Percentiles rank a stretch among this genome's conserved stretches.
phyloP scores from a whole-genome alignment of 2,329 filamentous ascomycete genomes.

The Parafenestella ontariensis region DNA sequence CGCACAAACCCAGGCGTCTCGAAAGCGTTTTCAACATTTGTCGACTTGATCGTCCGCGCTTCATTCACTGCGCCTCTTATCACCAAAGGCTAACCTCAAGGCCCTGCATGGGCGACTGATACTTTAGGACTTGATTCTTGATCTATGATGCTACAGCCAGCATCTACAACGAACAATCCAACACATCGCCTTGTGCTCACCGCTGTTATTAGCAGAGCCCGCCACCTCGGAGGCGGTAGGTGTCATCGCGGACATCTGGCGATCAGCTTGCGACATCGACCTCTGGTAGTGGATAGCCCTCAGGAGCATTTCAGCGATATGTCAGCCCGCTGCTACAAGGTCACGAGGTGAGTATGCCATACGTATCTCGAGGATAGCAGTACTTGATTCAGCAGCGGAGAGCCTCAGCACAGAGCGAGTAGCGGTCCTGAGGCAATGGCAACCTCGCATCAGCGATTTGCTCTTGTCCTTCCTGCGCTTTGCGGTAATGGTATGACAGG shows the following conservation, averaged over 20 bases:
- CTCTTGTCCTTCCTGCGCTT: neutral
- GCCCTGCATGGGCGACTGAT: conserved; percentile 34
- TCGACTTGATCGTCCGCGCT: conserved; percentile 12
- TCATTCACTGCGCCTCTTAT: conserved; percentile 3
- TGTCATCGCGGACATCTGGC: conserved; percentile 3
- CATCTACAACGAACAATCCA: conserved; percentile 26
- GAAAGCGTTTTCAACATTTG: conserved; percentile 2
- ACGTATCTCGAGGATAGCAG: neutral
- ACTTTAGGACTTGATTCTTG: conserved; percentile 39
- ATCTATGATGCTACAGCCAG: conserved; percentile 29
- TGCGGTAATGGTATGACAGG: neutral
- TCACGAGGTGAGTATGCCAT: neutral
- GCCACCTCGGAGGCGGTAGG: conserved; percentile 1
- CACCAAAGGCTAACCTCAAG: conserved; percentile 32
- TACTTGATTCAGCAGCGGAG: neutral
- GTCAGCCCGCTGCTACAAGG: neutral
- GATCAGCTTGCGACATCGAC: neutral
- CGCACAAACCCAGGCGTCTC: conserved; percentile 11
- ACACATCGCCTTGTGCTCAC: conserved; percentile 3
- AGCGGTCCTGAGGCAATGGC: neutral
- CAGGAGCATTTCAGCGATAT: neutral
- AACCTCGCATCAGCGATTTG: neutral
- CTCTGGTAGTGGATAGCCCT: conserved; percentile 1
- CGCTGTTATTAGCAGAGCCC: conserved; percentile 7
- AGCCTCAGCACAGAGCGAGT: neutral